A percentile compares a stretch with the other conserved stretches of the same genome.
These are phyloP conservation scores for Pyrus hybrid DNA, from an alignment of 331 rosid genomes.

Conservation along the genomic window DNA sequence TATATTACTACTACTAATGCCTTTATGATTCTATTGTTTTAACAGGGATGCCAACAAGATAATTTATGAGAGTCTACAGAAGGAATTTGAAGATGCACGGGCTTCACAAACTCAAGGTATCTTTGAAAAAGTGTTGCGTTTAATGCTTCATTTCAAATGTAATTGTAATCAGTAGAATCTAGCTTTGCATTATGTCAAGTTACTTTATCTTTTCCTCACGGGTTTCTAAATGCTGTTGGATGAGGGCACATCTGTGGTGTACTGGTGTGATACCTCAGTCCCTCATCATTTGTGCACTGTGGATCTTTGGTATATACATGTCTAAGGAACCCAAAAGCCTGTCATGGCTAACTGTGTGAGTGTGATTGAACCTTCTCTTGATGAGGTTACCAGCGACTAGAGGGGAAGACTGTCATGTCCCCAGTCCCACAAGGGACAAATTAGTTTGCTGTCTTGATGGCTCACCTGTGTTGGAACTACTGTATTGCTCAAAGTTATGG, in stretches of 20 bases:
- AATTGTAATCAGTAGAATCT: background rate
- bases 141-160: background rate
- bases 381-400: background rate
- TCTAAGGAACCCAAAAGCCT: background rate
- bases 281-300: background rate
- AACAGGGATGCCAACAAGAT: constrained; percentile 87
- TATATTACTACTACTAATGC: background rate
- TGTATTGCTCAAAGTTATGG: background rate
- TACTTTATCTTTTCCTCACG: background rate
- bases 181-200: background rate
- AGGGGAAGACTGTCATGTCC: background rate
- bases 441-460: background rate
- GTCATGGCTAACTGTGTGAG: background rate
- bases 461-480: background rate
- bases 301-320: background rate
- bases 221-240: background rate
- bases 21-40: background rate
- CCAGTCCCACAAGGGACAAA: background rate
- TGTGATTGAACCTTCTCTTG: background rate
- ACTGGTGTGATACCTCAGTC: background rate
- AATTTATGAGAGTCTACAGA: constrained; percentile 64
- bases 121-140: constrained; percentile 11
- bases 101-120: constrained; percentile 85
- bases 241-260: background rate
- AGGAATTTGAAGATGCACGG: constrained; percentile 79